Conservation (phyloP, 139 green algal species). For the Yamagishiella unicocca region DNA sequence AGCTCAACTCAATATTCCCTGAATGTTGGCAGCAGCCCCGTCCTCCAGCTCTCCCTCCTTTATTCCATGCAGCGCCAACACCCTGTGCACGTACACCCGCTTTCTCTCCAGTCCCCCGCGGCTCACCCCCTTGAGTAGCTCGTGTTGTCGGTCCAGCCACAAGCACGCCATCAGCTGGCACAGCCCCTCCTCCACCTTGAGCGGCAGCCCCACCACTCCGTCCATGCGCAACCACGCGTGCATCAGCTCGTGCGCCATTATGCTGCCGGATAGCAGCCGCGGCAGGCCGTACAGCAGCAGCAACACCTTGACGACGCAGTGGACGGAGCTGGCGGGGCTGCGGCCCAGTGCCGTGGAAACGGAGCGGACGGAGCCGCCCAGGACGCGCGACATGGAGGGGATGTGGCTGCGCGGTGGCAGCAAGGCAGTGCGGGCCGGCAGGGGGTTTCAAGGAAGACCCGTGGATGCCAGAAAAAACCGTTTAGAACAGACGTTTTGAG, state of each 20-base stretch:
- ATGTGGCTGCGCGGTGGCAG: slow-evolving; percentile 62
- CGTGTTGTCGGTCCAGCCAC: slow-evolving; percentile 86
- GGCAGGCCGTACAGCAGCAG: slow-evolving; percentile 93
- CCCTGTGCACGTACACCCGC: no score
- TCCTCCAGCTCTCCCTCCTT: no score
- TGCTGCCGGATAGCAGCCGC: slow-evolving; percentile 81
- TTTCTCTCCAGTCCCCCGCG: slow-evolving; percentile 33
- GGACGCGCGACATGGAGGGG: slow-evolving; percentile 51
- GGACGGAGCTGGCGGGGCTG: neutral
- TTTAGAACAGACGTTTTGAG: no score
- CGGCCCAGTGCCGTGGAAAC: slow-evolving; percentile 7
- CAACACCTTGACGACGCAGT: slow-evolving; percentile 78
- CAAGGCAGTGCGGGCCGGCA: no score
- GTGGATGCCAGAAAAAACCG: no score
- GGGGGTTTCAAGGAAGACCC: no score
- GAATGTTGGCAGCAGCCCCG: no score
- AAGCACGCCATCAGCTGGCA: slow-evolving; percentile 94
- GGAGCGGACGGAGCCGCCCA: slow-evolving; percentile 45
- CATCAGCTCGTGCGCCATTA: slow-evolving; percentile 95
- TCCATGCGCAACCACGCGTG: slow-evolving; percentile 91
- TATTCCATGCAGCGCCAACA: no score
- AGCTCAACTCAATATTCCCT: no score
- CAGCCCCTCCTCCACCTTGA: slow-evolving; percentile 91
- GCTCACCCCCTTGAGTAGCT: slow-evolving; percentile 44
- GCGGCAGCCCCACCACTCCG: slow-evolving; percentile 68